Conservation (phyloP, 192 early-diverging fungal genomes). For the Entomortierella lignicola region DNA sequence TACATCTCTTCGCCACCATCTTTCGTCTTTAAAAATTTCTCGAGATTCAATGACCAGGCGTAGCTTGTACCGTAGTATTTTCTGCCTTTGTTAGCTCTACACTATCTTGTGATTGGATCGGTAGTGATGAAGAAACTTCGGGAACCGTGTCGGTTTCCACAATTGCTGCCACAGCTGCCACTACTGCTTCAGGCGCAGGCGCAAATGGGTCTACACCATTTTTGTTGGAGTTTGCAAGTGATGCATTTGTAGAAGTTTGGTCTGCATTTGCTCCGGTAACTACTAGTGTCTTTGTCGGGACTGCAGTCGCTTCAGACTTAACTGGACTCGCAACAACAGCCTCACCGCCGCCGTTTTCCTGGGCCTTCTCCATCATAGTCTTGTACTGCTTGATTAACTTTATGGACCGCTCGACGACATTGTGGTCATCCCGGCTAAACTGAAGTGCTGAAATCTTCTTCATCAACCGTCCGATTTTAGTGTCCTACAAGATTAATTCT, state of each 20-base stretch:
- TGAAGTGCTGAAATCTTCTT: conserved; percentile 51
- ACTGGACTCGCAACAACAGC: neutral
- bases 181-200: conserved; percentile 36
- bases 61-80: neutral
- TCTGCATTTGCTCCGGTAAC: neutral
- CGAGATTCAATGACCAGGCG: neutral
- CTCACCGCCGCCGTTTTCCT: conserved; percentile 27
- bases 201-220: neutral
- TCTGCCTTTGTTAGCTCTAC: neutral
- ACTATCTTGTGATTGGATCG: neutral
- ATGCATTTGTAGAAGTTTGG: neutral
- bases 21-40: too few relatives aligned
- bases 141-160: conserved; percentile 9
- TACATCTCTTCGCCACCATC: neutral
- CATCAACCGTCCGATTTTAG: conserved; percentile 58
- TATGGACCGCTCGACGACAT: conserved; percentile 40
- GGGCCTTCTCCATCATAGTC: conserved; percentile 45
- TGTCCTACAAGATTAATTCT: conserved; percentile 37
- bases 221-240: conserved; percentile 18
- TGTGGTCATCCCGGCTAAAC: conserved; percentile 39
- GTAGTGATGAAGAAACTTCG: neutral
- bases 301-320: neutral
- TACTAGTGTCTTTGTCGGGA: neutral
- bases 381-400: conserved; percentile 56
- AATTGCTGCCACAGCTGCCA: conserved; percentile 36